A percentile compares a stretch with the other conserved stretches of the same genome.
Evolutionary conservation across 768 basidiomycete genomes (phyloP).

Genomic region (Xanthoconium stramineum): DNA sequence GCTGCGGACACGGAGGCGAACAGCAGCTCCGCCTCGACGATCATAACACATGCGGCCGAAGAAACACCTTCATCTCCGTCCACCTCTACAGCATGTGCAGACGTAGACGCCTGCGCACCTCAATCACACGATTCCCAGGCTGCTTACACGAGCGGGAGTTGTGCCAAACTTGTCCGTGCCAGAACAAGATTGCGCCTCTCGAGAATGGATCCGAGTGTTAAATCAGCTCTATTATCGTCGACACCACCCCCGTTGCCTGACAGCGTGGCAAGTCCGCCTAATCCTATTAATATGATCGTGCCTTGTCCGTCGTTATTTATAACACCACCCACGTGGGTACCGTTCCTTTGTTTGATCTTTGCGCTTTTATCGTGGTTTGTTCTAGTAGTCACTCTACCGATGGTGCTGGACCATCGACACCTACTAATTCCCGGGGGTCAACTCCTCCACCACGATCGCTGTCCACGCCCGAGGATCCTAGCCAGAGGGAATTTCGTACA

Average conservation of each 20-base stretch:
- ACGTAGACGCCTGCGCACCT: conserved; percentile 1
- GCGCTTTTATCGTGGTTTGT: conserved; percentile 10
- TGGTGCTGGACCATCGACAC: conserved; percentile 19
- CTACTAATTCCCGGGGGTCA: conserved; percentile 17
- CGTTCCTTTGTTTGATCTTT: conserved; percentile 15
- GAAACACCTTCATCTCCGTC: conserved; percentile 17
- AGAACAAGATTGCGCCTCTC: conserved; percentile 18
- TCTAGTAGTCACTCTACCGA: conserved; percentile 14
- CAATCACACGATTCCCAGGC: conserved; percentile 13
- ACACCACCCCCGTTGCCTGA: conserved; percentile 8
- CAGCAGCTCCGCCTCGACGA: conserved; percentile 2
- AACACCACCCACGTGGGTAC: conserved; percentile 21
- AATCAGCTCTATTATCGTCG: background rate
- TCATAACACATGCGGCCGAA: background rate
- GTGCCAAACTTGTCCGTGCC: conserved; percentile 16
- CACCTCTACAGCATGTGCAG: background rate
- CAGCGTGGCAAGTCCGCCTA: conserved; percentile 7
- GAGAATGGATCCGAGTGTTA: conserved; percentile 10
- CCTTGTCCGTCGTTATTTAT: conserved; percentile 3
- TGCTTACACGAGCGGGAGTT: conserved; percentile 3
- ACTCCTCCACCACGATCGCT: conserved; percentile 17
- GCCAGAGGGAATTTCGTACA: background rate
- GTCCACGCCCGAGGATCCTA: background rate
- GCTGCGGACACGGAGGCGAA: conserved; percentile 1
- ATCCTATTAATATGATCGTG: background rate